Base-by-base conservation (phyloP, 768 basidiomycete genomes). In the Serendipita sp. region DNA sequence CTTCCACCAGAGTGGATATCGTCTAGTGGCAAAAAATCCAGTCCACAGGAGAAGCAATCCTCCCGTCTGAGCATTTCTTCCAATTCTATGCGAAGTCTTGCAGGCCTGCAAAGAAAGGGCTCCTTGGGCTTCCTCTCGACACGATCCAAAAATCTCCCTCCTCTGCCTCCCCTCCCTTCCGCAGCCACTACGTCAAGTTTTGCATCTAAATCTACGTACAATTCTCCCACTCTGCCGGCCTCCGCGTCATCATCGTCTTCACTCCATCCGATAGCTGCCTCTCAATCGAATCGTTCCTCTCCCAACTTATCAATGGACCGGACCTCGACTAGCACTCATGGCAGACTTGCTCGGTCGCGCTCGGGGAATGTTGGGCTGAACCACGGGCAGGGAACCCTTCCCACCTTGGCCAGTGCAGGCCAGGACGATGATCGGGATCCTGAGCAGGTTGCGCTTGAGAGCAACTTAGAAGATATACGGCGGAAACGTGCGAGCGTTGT, bases 401-500 rank as follows among this genome's bases (percentile, higher is more conserved):
- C n/a, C 9, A 20, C 45, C 7, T 9, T 48, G n/a, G 7, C n/a
- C 45, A 28, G 7, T 5, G 45, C 7, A 5, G n/a, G 26, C 45
- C 45, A 20, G n/a, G 45, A 58, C 33, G 53, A 58, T 20, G 53
- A 30, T n/a, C 4, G 2, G 17, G 53, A 58, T 31, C 20, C 53
- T 13, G 53, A 58, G 26, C 53, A 58, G 53, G 33, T 30, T 9
- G 53, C 53, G 14, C 31, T 58, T 22, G 53, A 58, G 30, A 58
- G 13, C 4, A 33, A 24, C 31, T 48, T 70, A n/a, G 62, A 77
- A 14, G 86, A 88, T 61, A 83, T 91, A 63, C 80, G 84, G 62
- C 71, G 80, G 65, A 77, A 86, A 65, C 75, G 86, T 41, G 82
- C 80, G 62, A 88, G 89, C 68, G 86, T 91, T 31, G 79, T 78